Evolutionary conservation across 495 filamentous ascomycete species (phyloP).

Genomic region (Podospora anserina): DNA sequence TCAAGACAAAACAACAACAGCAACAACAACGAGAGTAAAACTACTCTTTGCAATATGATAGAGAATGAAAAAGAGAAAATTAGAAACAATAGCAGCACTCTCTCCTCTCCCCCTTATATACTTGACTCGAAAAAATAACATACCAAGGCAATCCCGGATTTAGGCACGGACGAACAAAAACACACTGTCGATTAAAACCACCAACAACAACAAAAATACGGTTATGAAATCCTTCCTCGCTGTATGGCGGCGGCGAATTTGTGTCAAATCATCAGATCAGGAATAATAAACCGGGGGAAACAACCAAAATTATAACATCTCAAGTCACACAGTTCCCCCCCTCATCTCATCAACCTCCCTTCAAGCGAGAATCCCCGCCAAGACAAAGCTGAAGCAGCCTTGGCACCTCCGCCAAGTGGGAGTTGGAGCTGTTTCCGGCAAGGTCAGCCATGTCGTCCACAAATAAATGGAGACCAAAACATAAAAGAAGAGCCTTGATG

Average conservation of each 20-base stretch:
- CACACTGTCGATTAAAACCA: too few relatives aligned
- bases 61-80: background rate
- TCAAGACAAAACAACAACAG: too few relatives aligned
- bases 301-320: background rate
- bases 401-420: conserved; percentile 3
- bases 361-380: background rate
- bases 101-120: too few relatives aligned
- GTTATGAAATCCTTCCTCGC: background rate
- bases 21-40: too few relatives aligned
- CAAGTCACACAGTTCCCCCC: background rate
- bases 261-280: background rate
- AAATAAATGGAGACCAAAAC: too few relatives aligned
- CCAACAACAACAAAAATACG: background rate
- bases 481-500: too few relatives aligned
- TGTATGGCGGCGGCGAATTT: background rate
- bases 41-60: background rate
- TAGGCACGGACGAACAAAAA: too few relatives aligned
- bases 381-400: background rate
- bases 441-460: background rate
- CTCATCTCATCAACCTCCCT: background rate
- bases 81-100: background rate
- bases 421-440: conserved; percentile 10
- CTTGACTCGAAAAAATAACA: too few relatives aligned
- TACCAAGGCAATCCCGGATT: too few relatives aligned
- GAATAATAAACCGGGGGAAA: background rate